Evolutionary conservation across 2,329 filamentous ascomycete genomes (phyloP).

Genomic region (Sporothrix pallida): DNA sequence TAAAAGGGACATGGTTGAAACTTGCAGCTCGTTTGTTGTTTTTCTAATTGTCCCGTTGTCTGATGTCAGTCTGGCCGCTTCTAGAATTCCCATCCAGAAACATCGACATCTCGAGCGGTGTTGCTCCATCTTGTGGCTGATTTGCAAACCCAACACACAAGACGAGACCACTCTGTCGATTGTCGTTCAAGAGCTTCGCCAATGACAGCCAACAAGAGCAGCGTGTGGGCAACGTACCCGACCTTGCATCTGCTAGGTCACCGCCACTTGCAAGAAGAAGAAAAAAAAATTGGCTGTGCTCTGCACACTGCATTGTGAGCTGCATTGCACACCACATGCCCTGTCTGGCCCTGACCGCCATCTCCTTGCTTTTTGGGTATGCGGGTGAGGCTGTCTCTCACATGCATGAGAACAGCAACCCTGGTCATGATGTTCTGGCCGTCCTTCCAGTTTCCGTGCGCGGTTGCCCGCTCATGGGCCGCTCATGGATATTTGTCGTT

Average conservation of each 20-base stretch:
- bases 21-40: neutral
- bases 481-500: neutral
- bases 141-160: constrained; percentile 10
- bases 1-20: neutral
- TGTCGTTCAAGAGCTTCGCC: constrained; percentile 8
- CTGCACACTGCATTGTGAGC: constrained; percentile 16
- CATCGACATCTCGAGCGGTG: neutral
- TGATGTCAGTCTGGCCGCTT: neutral
- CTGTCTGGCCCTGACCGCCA: constrained; percentile 5
- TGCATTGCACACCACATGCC: neutral
- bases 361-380: neutral
- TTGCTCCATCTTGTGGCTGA: neutral
- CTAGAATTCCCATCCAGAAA: neutral
- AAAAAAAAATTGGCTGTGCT: neutral
- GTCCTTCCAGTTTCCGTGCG: neutral
- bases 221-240: constrained; percentile 5
- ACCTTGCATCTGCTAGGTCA: constrained; percentile 16
- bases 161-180: neutral
- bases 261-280: constrained; percentile 17
- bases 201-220: constrained; percentile 11
- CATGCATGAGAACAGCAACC: constrained; percentile 4
- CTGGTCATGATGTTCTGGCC: constrained; percentile 2
- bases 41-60: neutral
- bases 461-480: neutral
- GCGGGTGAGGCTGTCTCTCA: neutral